Conservation (phyloP, 169 alveolate species). For the Theileria sp. region DNA sequence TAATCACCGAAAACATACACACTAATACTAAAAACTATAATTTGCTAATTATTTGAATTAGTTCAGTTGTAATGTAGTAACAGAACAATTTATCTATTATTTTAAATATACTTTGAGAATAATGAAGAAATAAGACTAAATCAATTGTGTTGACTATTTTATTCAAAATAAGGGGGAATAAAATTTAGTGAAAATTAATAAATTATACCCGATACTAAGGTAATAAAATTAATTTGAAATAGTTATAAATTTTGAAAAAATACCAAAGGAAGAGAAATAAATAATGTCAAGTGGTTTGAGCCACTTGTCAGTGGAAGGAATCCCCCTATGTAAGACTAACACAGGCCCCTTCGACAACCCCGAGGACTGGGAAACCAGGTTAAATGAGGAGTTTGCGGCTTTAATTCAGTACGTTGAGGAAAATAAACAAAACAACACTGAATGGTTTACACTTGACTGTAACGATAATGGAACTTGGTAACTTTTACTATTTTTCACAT, state of each 20-base stretch:
- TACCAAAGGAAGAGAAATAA: not conserved
- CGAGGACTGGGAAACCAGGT: conserved; percentile 78
- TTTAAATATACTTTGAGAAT: not conserved
- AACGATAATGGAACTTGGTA: conserved; percentile 88
- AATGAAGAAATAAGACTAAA: not conserved
- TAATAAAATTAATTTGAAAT: too few relatives aligned
- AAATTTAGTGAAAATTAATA: not conserved
- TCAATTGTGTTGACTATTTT: not conserved
- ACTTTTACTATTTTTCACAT: not conserved
- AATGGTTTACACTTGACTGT: conserved; percentile 93
- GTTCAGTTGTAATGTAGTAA: too few relatives aligned
- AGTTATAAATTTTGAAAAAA: not conserved
- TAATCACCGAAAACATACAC: not conserved
- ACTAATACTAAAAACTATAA: not conserved
- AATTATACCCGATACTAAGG: not conserved
- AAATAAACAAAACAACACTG: conserved; percentile 89
- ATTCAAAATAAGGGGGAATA: not conserved
- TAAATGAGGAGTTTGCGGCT: conserved; percentile 91
- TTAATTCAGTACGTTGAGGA: conserved; percentile 86
- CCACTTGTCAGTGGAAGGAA: conserved; percentile 57
- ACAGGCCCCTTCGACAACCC: conserved; percentile 91
- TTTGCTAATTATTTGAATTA: not conserved
- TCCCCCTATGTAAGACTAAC: conserved; percentile 85
- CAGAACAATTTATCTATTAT: too few relatives aligned
- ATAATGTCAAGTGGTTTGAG: conserved; percentile 20